Evolutionary conservation across 148 eudicot species (phyloP).

Genomic region (Rhododendron henanense): DNA sequence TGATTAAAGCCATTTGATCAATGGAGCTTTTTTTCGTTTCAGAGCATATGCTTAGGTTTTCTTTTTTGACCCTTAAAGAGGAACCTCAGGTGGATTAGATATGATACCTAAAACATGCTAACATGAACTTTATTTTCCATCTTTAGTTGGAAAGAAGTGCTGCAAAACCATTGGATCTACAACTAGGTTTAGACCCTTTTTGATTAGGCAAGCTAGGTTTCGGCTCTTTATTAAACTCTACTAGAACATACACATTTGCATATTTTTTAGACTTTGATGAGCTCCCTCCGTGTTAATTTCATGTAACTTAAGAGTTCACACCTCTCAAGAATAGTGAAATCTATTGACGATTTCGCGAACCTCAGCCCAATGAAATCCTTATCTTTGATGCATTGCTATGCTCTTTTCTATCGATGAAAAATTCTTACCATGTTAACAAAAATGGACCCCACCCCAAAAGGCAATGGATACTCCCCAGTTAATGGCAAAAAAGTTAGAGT

Average conservation of each 20-base stretch:
- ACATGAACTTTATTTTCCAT: background rate
- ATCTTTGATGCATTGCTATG: too few relatives aligned
- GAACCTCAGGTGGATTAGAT: background rate
- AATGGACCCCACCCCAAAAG: too few relatives aligned
- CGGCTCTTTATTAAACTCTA: background rate
- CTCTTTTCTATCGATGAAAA: background rate
- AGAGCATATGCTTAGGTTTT: background rate
- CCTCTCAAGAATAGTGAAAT: background rate
- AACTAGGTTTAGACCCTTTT: background rate
- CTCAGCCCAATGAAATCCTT: too few relatives aligned
- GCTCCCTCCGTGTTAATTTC: background rate
- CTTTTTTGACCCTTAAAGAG: constrained; percentile 9
- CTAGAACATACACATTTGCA: background rate
- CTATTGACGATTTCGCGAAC: background rate
- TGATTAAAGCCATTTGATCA: constrained; percentile 6
- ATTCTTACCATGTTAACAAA: background rate
- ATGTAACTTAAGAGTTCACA: background rate
- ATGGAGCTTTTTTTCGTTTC: constrained; percentile 5
- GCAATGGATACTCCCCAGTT: too few relatives aligned
- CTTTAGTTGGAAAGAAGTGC: background rate
- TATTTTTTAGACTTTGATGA: background rate
- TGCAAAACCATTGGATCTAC: background rate
- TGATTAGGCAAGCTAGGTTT: background rate
- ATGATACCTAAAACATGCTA: constrained; percentile 1
- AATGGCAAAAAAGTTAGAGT: too few relatives aligned